A percentile compares a stretch with the other conserved stretches of the same genome.
Evolutionary conservation across 2,329 filamentous ascomycete species (phyloP).

Genomic region (Colletotrichum musicola): DNA sequence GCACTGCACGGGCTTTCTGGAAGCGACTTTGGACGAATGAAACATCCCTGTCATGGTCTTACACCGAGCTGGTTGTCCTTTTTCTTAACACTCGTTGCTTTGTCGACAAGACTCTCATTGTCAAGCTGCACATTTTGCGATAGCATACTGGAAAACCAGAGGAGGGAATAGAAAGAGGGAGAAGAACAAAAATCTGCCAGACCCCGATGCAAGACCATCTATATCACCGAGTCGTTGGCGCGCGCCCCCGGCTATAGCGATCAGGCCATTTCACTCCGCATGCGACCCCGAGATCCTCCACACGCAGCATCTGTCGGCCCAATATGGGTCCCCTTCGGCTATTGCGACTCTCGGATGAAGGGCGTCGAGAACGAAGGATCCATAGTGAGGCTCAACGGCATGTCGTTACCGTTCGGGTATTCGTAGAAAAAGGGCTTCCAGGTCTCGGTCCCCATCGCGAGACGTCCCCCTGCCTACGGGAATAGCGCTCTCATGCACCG

Average conservation of each 20-base stretch:
- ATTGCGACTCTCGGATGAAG: slow-evolving; percentile 38
- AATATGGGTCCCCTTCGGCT: slow-evolving; percentile 30
- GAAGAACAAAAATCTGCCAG: not conserved
- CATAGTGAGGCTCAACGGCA: slow-evolving; percentile 33
- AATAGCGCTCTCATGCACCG: slow-evolving; percentile 23
- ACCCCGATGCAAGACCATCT: not conserved
- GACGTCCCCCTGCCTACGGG: slow-evolving; percentile 8
- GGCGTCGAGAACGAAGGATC: slow-evolving; percentile 27
- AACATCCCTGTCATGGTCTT: slow-evolving; percentile 18
- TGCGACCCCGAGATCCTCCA: slow-evolving; percentile 29
- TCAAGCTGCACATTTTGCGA: not conserved
- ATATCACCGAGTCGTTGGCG: slow-evolving; percentile 5
- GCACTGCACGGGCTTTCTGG: not conserved
- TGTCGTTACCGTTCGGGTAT: slow-evolving; percentile 26
- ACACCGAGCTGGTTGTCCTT: not conserved
- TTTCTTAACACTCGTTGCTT: slow-evolving; percentile 4
- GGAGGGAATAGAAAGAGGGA: too few species aligned
- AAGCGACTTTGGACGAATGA: slow-evolving; percentile 4
- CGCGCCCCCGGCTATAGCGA: slow-evolving; percentile 6
- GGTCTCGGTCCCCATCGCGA: not conserved
- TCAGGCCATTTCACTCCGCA: slow-evolving; percentile 36
- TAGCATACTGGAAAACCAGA: not conserved
- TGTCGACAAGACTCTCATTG: not conserved
- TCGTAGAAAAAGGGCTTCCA: slow-evolving; percentile 11
- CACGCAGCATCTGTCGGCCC: slow-evolving; percentile 28